A percentile compares a stretch with the other conserved stretches of the same genome.
phyloP scores from a whole-genome alignment of 1,284 basidiomycete species.

The Sporisorium reilianum region DNA sequence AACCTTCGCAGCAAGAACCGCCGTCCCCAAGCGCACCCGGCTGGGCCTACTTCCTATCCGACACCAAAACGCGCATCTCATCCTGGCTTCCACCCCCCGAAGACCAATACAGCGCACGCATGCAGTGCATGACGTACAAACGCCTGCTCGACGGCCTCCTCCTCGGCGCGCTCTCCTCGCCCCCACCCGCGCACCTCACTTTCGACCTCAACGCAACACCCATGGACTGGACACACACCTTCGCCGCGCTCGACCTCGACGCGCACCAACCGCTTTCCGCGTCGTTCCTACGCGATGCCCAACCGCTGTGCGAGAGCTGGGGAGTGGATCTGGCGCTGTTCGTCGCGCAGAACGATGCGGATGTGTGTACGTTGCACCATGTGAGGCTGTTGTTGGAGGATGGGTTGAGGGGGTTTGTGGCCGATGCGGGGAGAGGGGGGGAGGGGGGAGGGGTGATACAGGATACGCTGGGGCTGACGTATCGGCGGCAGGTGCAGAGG shows the following conservation, averaged over 20 bases:
- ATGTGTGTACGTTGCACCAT: constrained; percentile 41
- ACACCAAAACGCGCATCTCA: constrained; percentile 63
- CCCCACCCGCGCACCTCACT: not conserved
- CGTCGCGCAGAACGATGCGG: constrained; percentile 11
- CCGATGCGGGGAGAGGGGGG: constrained; percentile 10
- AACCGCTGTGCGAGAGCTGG: constrained; percentile 40
- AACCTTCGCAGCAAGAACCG: no score
- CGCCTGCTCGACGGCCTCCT: constrained; percentile 53
- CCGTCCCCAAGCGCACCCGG: not conserved
- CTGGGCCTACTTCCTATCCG: constrained; percentile 48
- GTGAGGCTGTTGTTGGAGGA: constrained; percentile 32
- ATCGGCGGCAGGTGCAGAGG: constrained; percentile 17
- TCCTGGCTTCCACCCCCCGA: constrained; percentile 38
- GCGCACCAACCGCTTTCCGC: constrained; percentile 28
- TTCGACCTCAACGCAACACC: constrained; percentile 44
- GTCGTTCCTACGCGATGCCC: constrained; percentile 43
- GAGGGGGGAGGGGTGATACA: constrained; percentile 19
- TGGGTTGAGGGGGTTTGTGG: constrained; percentile 19
- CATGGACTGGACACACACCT: constrained; percentile 30
- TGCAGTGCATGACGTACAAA: constrained; percentile 67
- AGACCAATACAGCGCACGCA: constrained; percentile 53
- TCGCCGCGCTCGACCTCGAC: constrained; percentile 33
- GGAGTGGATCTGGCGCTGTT: constrained; percentile 19
- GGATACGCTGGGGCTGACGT: constrained; percentile 25
- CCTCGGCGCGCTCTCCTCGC: constrained; percentile 26